Evolutionary conservation across 1,284 basidiomycete species (phyloP), one percentile per base, ranked within the genome.

Genomic region (Ustilago lituana): DNA sequence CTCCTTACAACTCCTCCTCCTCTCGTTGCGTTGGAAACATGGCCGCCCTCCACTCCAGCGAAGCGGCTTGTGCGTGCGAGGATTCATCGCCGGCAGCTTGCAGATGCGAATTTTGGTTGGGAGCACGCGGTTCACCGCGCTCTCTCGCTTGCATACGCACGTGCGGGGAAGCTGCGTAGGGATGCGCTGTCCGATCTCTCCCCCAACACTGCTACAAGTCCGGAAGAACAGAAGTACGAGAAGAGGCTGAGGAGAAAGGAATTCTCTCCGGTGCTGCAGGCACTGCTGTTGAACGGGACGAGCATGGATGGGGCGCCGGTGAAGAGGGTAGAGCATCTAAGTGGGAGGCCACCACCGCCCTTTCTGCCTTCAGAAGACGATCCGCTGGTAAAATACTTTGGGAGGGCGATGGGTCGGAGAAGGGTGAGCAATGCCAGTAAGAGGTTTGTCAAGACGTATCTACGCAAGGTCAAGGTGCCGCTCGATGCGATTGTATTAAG

Each of bases 51-150:
- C 2, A 46, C 61, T 1, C 14, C 38, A 1, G 5, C 15, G 2
- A 64, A 64, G 14, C 52, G 61, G 0, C 15, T 65, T 11, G 9
- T 14, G 2, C 43, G 54, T 23, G 61, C 67, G 2, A 32, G 39
- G 19, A n/a, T n/a, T 3, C 67, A 70, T 14, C 67, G 61, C 12
- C 48, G 67, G 2, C 61, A 70, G 2, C 36, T 70, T 2, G 62
- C 67, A 24, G 67, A 70, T 19, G 67, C 67, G 0, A 70, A 70
- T 6, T 49, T 49, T 12, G 67, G 67, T 14, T 70, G 67, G 67
- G 45, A 53, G 29, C 67, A 70, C 15, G 45, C 61, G 4, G 57
- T 70, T 0, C n/a, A 32, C 4, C 61, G 67, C 17, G 45, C 61
- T 0, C 50, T 70, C 24, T 53, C 43, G 1, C 40, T 65, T 8